Base-by-base conservation (phyloP, 805 yeast species). In the Spencermartinsiella europaea region DNA sequence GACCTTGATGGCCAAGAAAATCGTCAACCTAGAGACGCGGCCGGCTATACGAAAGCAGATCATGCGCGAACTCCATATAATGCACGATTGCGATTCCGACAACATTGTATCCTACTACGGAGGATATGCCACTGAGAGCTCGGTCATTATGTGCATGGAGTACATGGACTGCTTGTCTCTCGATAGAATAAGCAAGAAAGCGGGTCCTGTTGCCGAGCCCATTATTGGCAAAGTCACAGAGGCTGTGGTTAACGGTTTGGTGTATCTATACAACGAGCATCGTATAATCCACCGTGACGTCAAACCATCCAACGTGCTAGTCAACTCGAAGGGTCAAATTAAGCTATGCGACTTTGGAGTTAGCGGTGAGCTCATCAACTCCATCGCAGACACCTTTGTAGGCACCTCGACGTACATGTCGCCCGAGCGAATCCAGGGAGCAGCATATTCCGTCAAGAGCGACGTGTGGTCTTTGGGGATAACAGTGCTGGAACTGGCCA, bases 361-460 rank as follows among this genome's bases (percentile, higher is more conserved):
- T 4, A 81, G 90, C 25, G 80, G 96, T 50, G 96, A 89, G 61
- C 73, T 93, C 43, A 85, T 87, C 47, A 89, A 91, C 65, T 93
- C 99, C 0, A 77, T 93, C 48, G 99, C 97, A 0, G 96, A 93
- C 59, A 93, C 99, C 0, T 93, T 93, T 71, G 98, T 93, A 7
- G 99, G 99, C 1, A 93, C 99, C 0, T 88, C 96, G 1, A 88
- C 95, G 0, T 93, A 93, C 63, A 93, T 93, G 95, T 85, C 96
- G 1, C 99, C 99, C 0, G 99, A 93, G 59, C 75, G 99, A 52
- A 91, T 93, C 46, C 96, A 89, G 66, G 99, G 99, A 16, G 87
- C 86, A 37, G 82, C 83, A 7, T 93, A 93, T 66, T 85, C 95
- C 5, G 83, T 90, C n/a, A 89, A 90, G 56, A 91, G 95, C 34